Base-by-base conservation (phyloP, 2,329 filamentous ascomycete genomes). In the Alternaria triticimaculans region DNA sequence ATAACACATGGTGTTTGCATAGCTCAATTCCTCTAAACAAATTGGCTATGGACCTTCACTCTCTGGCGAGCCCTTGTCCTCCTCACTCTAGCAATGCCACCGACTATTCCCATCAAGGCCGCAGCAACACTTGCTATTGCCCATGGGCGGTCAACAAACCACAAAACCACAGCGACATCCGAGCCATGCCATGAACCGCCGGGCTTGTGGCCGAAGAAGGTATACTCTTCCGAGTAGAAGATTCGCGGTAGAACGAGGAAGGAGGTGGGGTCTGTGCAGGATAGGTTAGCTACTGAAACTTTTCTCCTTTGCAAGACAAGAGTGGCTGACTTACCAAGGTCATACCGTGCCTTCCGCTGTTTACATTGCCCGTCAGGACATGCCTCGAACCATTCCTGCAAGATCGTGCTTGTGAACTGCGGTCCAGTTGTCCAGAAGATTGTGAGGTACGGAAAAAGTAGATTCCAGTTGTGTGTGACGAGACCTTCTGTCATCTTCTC, bases 341-440 rank as follows among this genome's bases (percentile, higher is more conserved):
- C 49, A 33, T 37, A 3, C 5, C 28, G 30, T 28, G 18, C 49
- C 28, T 20, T 30, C 12, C 49, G 3, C 28, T 33, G 18, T 20
- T 21, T 37, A 18, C 33, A 26, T 6, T 30, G 9, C 33, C 25
- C 18, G n/a, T 15, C 11, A 11, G 26, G 46, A 18, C 26, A 14
- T 7, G 56, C 21, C 20, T 45, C 51, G 33, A 63, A 72, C 69
- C 72, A 76, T 23, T 64, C 68, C 55, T 66, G 60, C n/a, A 76
- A 41, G 15, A 76, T 62, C n/a, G 74, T 68, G 23, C 69, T 71
- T 1, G 62, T 63, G 20, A 76, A 77, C 20, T 75, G 72, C 6
- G 74, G 75, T 3, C 74, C 75, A 2, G 75, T 78, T 26, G 63
- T 72, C 69, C 70, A 76, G 51, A 76, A 76, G 11, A 78, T 72